Conservation (phyloP, 495 filamentous ascomycete genomes). For the Apiosordaria backusii region DNA sequence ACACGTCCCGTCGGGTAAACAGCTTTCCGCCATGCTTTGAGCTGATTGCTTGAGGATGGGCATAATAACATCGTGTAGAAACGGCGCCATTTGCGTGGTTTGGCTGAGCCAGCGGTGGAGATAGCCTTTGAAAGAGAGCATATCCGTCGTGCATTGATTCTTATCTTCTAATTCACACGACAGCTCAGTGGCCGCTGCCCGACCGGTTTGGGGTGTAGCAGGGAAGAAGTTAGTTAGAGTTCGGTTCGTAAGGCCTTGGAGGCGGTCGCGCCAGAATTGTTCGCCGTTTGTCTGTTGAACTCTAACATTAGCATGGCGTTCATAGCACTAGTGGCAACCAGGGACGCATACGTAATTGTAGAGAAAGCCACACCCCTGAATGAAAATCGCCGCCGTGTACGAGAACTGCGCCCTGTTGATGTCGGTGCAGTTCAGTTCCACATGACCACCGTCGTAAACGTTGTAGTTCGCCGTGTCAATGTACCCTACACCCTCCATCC, state of each 20-base stretch:
- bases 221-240: conserved; percentile 55
- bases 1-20: conserved; percentile 60
- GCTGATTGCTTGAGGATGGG: conserved; percentile 63
- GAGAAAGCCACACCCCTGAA: conserved; percentile 66
- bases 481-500: conserved; percentile 61
- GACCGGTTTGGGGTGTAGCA: conserved; percentile 28
- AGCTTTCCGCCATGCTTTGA: conserved; percentile 59
- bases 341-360: conserved; percentile 57
- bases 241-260: conserved; percentile 53
- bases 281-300: conserved; percentile 35
- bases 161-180: conserved; percentile 56
- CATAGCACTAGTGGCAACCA: neutral
- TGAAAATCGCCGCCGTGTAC: conserved; percentile 61
- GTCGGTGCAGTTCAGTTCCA: conserved; percentile 48
- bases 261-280: conserved; percentile 54
- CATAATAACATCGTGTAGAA: conserved; percentile 57
- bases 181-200: conserved; percentile 45
- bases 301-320: conserved; percentile 18
- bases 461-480: conserved; percentile 50
- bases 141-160: conserved; percentile 60
- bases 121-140: conserved; percentile 74
- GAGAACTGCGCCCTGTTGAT: conserved; percentile 58
- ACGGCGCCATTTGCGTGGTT: conserved; percentile 64
- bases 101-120: conserved; percentile 68
- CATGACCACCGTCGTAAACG: conserved; percentile 64